Base-by-base conservation (phyloP, 495 filamentous ascomycete genomes). In the Entonaema liquescens region DNA sequence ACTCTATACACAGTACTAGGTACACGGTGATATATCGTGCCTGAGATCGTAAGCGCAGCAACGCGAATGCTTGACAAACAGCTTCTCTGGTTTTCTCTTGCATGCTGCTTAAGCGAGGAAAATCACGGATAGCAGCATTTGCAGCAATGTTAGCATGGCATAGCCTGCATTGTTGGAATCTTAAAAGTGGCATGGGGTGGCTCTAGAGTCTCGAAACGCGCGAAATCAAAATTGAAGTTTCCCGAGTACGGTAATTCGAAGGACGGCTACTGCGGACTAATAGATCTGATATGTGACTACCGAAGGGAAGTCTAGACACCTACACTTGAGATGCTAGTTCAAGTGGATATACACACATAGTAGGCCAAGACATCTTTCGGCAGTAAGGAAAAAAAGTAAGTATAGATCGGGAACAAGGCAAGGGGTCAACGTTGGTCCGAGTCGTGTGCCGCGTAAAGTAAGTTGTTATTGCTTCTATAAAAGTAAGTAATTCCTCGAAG, bases 111-210 rank as follows among this genome's bases (percentile, higher is more conserved):
- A 1, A 17, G 29, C 8, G n/a, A n/a, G 38, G 40, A 49, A n/a
- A 13, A 49, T 23, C 36, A 50, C 70, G 70, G 70, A 52, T 65
- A 68, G 65, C 59, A 47, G 70, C 70, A 72, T 61, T 13, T 17
- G 33, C 40, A 57, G 56, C 19, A 72, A 53, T 68, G 49, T 67
- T 31, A 55, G 52, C 49, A 67, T 47, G 60, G 64, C 49, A 65
- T 67, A 33, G 65, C 49, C 38, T 25, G 33, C 44, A 68, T 26
- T 25, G 57, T 47, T 65, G n/a, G 19, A 42, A 61, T 42, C 21
- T 44, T 59, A 59, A 44, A 44, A 21, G 56, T 31, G 9, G 15
- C 36, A 59, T 31, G 29, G 53, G n/a, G 53, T 23, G 29, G 13
- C n/a, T 56, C 53, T 35, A 56, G 23, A 12, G 29, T 12, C 53